Evolutionary conservation across 345 rosid genomes (phyloP).

Genomic region (Eucalyptus cloeziana): DNA sequence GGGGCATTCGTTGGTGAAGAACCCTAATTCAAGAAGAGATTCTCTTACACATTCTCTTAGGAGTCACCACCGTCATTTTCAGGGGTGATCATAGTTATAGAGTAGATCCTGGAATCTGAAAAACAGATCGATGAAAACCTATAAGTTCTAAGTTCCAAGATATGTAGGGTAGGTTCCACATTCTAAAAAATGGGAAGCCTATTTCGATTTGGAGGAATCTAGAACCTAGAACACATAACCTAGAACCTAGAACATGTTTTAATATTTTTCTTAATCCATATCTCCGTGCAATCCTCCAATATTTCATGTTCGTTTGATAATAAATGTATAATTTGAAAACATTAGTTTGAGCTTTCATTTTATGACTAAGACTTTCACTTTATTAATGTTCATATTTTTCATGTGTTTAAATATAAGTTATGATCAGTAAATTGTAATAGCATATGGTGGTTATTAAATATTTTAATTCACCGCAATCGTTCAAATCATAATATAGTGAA

Average conservation of each 20-base stretch:
- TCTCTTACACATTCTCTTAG: too few relatives aligned
- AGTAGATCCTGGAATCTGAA: fast-evolving
- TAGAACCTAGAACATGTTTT: fast-evolving
- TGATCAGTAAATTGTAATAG: fast-evolving
- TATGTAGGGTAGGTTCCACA: fast-evolving
- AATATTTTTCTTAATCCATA: fast-evolving
- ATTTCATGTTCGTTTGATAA: too few relatives aligned
- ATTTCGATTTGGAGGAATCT: fast-evolving
- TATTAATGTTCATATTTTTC: too few relatives aligned
- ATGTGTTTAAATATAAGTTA: too few relatives aligned
- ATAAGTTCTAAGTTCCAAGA: fast-evolving
- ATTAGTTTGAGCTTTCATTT: fast-evolving
- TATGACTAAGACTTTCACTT: fast-evolving
- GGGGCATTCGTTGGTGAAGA: fast-evolving
- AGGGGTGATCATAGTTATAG: fast-evolving
- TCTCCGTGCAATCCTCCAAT: fast-evolving
- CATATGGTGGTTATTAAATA: fast-evolving
- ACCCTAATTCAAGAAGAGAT: not conserved
- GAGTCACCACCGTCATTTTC: not conserved
- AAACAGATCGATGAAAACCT: fast-evolving
- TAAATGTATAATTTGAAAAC: too few relatives aligned
- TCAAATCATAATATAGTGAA: too few relatives aligned
- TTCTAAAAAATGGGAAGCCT: too few relatives aligned
- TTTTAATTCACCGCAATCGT: too few relatives aligned
- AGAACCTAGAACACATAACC: too few relatives aligned